Evolutionary conservation across 257 asterid species (phyloP).

Genomic region (Ligustrum vulgare): DNA sequence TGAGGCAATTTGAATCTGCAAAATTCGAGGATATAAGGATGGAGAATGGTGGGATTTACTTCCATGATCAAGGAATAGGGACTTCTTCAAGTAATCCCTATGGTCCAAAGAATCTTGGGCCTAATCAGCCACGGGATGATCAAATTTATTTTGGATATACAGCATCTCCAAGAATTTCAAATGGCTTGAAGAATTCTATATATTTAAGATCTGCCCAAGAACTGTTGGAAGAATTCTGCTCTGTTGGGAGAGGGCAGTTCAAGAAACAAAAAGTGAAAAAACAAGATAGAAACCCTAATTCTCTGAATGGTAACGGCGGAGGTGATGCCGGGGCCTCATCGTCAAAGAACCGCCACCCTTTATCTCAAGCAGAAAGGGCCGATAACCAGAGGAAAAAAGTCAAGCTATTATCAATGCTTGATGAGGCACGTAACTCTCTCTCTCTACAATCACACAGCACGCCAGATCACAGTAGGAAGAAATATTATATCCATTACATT

Average conservation of each 20-base stretch:
- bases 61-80: conserved; percentile 35
- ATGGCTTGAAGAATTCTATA: conserved; percentile 40
- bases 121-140: conserved; percentile 20
- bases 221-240: conserved; percentile 68
- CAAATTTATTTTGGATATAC: conserved; percentile 50
- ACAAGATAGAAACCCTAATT: conserved; percentile 62
- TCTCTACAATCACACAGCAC: background rate
- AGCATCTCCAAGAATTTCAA: conserved; percentile 38
- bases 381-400: conserved; percentile 71
- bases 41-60: conserved; percentile 38
- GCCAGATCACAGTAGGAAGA: background rate
- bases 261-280: conserved; percentile 32
- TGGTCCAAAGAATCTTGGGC: conserved; percentile 18
- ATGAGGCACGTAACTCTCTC: conserved; percentile 54
- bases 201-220: conserved; percentile 63
- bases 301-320: conserved; percentile 27
- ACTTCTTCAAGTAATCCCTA: conserved; percentile 14
- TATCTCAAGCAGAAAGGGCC: conserved; percentile 56
- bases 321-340: conserved; percentile 21
- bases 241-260: conserved; percentile 59
- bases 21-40: conserved; percentile 45
- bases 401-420: conserved; percentile 71
- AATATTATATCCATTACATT: background rate
- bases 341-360: conserved; percentile 37
- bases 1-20: conserved; percentile 40